Evolutionary conservation across 1,139 yeast genomes (phyloP), one percentile per base, ranked within the genome.

Genomic region (Protomyces macrosporus): DNA sequence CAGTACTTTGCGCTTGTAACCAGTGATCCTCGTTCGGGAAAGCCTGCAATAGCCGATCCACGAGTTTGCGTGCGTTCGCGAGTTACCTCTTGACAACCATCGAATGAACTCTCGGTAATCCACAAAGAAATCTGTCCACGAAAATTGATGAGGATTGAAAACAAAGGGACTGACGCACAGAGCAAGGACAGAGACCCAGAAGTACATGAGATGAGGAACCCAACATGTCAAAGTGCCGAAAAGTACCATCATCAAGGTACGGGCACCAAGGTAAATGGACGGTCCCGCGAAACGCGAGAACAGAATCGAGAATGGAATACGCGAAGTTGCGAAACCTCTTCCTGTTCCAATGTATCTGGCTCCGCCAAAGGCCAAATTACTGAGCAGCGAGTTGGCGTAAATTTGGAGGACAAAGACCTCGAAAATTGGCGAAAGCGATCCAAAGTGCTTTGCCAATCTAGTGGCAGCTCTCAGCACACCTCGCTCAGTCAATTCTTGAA

Each of bases 271-370:
- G 76, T 93, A 93, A 75, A 95, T 93, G 55, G 98, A 90, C 53
- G 97, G 90, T 70, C 93, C 95, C 67, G 98, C 98, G 79, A 95
- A 93, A 78, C 98, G 88, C 54, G 98, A 88, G 76, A 90, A 93
- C 76, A 93, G 80, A 65, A 93, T 95, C 55, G 96, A 87, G 80
- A 95, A 93, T 70, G 98, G 98, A 74, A 91, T 91, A 82, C 98
- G 90, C 16, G 98, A 93, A 69, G 98, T 93, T 52, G 98, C 98
- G 75, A 93, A 90, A 77, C 98, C 98, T 85, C 98, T 90, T 78
- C 98, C 98, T 65, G 98, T 93, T 66, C 98, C 90, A 75, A 93
- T 93, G 81, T 93, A 93, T 78, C 98, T 88, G 69, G 98, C 99
- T 81, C 99, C 99, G 80, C 99, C 99, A 75, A 91, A 93, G 67